These are phyloP conservation scores for Aspergillus caelatus DNA, from an alignment of 2,329 filamentous ascomycete genomes.

Conservation along the genomic window DNA sequence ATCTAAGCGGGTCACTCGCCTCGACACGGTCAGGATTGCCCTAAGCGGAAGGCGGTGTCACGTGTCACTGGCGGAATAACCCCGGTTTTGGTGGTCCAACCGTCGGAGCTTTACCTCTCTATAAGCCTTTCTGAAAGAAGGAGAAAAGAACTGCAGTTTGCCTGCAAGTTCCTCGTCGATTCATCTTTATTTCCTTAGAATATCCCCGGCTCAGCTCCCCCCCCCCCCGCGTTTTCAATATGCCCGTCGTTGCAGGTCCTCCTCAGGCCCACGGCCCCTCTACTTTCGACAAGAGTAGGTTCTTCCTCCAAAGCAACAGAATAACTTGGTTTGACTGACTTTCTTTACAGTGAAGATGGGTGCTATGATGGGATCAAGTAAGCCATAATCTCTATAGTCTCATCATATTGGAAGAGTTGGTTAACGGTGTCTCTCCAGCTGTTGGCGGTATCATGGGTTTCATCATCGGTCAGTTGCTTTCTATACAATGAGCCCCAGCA, in stretches of 20 bases:
- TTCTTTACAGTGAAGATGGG: slow-evolving; percentile 84
- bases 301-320: neutral
- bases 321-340: slow-evolving; percentile 30
- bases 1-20: slow-evolving; percentile 11
- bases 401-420: neutral
- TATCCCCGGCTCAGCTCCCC: neutral
- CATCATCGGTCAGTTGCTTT: slow-evolving; percentile 74
- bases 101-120: neutral
- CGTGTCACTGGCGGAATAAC: slow-evolving; percentile 10
- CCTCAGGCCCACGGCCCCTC: slow-evolving; percentile 60
- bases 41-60: slow-evolving; percentile 20
- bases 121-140: neutral
- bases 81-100: slow-evolving; percentile 3
- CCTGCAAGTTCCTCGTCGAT: neutral
- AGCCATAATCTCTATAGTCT: slow-evolving; percentile 44
- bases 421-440: slow-evolving; percentile 56
- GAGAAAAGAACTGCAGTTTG: slow-evolving; percentile 3
- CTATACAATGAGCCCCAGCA: neutral
- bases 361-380: slow-evolving; percentile 97
- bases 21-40: neutral
- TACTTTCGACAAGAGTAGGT: slow-evolving; percentile 71
- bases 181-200: neutral
- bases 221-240: slow-evolving; percentile 32
- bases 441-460: slow-evolving; percentile 97
- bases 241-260: slow-evolving; percentile 62